phyloP scores from a whole-genome alignment of 345 rosid species.

The Hypericum androsaemum region DNA sequence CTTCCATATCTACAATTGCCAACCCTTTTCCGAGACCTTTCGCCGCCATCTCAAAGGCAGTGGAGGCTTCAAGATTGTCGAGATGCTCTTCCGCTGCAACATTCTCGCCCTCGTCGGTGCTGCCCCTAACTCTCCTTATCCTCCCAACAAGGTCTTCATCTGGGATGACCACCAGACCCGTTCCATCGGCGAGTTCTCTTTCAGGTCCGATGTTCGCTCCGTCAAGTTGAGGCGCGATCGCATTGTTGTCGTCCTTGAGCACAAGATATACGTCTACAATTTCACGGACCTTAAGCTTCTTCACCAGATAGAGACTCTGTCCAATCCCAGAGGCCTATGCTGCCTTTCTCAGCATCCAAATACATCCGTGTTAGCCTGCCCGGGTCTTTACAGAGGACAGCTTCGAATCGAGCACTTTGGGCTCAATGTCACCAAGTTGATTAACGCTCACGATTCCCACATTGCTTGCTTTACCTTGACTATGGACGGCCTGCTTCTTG shows the following conservation, averaged over 20 bases:
- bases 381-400: conserved; percentile 73
- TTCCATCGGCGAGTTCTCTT: conserved; percentile 75
- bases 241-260: conserved; percentile 76
- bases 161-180: conserved; percentile 90
- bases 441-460: conserved; percentile 72
- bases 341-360: conserved; percentile 71
- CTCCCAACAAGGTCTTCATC: conserved; percentile 72
- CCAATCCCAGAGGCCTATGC: conserved; percentile 79
- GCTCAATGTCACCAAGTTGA: conserved; percentile 54
- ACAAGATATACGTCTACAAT: conserved; percentile 70
- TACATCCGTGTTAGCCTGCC: conserved; percentile 79
- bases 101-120: conserved; percentile 80
- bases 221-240: conserved; percentile 68
- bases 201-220: conserved; percentile 68
- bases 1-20: conserved; percentile 67
- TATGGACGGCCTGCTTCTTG: conserved; percentile 80
- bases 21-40: conserved; percentile 76
- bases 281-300: conserved; percentile 69
- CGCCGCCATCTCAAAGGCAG: conserved; percentile 42
- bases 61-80: conserved; percentile 77
- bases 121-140: conserved; percentile 59
- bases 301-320: conserved; percentile 75
- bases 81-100: conserved; percentile 88
- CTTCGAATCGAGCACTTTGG: conserved; percentile 78
- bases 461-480: conserved; percentile 77